These are phyloP conservation scores for Urtica urens DNA, from an alignment of 306 rosid genomes.

Conservation along the genomic window DNA sequence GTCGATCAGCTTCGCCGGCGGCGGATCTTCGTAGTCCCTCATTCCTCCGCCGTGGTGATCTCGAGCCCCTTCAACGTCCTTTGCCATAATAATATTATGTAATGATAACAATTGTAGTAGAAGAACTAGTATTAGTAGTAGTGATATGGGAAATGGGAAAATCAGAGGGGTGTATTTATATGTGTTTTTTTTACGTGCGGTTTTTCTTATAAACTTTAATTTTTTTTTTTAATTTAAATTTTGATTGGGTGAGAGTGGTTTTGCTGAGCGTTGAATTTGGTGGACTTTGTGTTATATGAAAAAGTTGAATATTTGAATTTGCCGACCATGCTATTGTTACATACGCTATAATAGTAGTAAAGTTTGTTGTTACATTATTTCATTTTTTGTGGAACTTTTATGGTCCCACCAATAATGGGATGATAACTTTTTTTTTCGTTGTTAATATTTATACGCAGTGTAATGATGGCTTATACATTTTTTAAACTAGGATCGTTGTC, in stretches of 20 bases:
- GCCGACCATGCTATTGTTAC: slow-evolving; percentile 15
- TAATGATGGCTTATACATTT: neutral
- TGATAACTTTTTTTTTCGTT: neutral
- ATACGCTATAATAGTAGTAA: neutral
- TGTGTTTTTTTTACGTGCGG: neutral
- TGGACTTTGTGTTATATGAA: neutral
- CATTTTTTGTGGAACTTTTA: neutral
- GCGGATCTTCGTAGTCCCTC: slow-evolving; percentile 75
- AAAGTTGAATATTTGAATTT: slow-evolving; percentile 4
- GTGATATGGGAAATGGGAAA: too few relatives aligned
- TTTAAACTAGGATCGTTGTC: neutral
- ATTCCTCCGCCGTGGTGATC: slow-evolving; percentile 7
- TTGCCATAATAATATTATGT: slow-evolving; percentile 17
- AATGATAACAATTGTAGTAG: too few relatives aligned
- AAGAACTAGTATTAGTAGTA: neutral
- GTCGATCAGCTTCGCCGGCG: slow-evolving; percentile 56
- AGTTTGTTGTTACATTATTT: neutral
- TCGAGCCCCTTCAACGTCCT: slow-evolving; percentile 21
- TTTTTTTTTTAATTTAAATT: neutral
- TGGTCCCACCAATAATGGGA: neutral
- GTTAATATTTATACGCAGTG: neutral
- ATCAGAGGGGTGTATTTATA: neutral
- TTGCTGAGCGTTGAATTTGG: too few relatives aligned
- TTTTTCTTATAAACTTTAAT: neutral
- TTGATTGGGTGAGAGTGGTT: neutral